Evolutionary conservation across 495 filamentous ascomycete genomes (phyloP).

Genomic region (Trichoderma virens): DNA sequence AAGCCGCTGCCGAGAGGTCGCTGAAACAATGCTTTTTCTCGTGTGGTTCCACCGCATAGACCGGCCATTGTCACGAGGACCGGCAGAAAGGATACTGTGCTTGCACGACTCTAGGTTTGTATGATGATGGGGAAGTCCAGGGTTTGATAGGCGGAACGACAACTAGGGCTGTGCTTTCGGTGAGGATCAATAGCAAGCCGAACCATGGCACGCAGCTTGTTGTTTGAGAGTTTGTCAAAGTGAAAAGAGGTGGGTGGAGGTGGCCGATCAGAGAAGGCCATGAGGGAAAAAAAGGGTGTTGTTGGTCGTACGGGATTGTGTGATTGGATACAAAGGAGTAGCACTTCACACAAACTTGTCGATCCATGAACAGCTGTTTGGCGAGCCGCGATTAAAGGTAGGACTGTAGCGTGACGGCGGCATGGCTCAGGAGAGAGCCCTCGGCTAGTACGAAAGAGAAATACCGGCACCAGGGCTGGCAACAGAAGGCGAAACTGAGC

Average conservation of each 20-base stretch:
- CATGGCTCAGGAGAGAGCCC: background rate
- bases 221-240: background rate
- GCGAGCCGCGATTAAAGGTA: background rate
- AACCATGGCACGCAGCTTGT: background rate
- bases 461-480: background rate
- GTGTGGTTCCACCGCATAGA: background rate
- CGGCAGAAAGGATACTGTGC: background rate
- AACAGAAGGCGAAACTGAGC: background rate
- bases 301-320: background rate
- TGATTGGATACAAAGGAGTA: constrained; percentile 2
- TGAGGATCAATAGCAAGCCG: background rate
- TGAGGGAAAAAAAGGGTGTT: background rate
- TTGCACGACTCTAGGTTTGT: background rate
- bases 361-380: background rate
- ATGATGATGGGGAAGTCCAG: background rate
- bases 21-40: background rate
- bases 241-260: background rate
- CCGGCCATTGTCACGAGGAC: background rate
- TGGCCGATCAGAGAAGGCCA: background rate
- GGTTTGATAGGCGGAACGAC: background rate
- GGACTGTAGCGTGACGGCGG: background rate
- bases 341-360: background rate
- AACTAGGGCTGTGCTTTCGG: background rate
- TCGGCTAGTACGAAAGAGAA: background rate
- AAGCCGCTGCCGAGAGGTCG: background rate